phyloP scores from a whole-genome alignment of 1,139 yeast species.

The Candida sp. region DNA sequence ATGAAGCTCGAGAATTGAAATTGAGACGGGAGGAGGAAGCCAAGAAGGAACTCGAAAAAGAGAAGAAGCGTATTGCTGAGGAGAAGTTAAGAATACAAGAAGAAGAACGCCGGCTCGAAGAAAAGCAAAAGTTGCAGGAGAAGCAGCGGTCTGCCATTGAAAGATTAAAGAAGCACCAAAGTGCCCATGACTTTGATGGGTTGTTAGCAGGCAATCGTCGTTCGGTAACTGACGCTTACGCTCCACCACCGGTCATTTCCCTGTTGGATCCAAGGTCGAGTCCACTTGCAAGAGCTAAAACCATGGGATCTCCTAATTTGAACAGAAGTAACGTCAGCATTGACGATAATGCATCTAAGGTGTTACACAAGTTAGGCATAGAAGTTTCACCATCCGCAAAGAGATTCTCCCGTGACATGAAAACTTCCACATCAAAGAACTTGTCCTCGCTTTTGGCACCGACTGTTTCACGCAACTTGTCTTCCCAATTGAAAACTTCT shows the following conservation, averaged over 20 bases:
- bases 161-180: conserved; percentile 32
- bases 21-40: conserved; percentile 20
- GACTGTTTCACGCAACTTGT: conserved; percentile 12
- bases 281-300: conserved; percentile 42
- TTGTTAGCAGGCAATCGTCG: conserved; percentile 20
- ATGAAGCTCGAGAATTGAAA: conserved; percentile 32
- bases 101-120: conserved; percentile 14
- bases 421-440: conserved; percentile 50
- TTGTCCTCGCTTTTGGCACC: conserved; percentile 33
- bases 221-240: conserved; percentile 24
- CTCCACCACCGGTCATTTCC: conserved; percentile 15
- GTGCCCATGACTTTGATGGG: conserved; percentile 30
- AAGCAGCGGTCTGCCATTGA: conserved; percentile 36
- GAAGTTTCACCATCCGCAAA: conserved; percentile 35
- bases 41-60: conserved; percentile 15
- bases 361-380: conserved; percentile 50
- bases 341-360: conserved; percentile 31
- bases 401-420: conserved; percentile 26
- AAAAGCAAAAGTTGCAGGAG: conserved; percentile 23
- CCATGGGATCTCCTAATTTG: conserved; percentile 33
- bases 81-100: conserved; percentile 17
- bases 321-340: conserved; percentile 12
- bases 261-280: conserved; percentile 45
- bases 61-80: conserved; percentile 14
- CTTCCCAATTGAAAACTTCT: conserved; percentile 38